A percentile compares a stretch with the other conserved stretches of the same genome.
Evolutionary conservation across 2,329 filamentous ascomycete species (phyloP).

Genomic region (Arachnomyces sp.): DNA sequence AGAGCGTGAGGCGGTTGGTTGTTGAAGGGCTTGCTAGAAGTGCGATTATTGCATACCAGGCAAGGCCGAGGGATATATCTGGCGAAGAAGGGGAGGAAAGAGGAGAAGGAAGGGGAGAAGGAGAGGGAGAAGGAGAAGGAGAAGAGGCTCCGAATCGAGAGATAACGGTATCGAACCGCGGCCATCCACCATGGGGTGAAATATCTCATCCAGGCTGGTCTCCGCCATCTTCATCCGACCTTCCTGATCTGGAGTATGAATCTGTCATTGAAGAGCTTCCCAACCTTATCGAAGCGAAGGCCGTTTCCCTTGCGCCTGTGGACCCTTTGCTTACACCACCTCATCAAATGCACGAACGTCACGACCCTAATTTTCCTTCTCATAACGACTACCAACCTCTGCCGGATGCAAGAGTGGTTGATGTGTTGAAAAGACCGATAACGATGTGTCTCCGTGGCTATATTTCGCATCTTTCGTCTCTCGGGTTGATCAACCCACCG

Average conservation of each 20-base stretch:
- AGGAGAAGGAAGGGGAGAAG: constrained; percentile 17
- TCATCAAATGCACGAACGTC: neutral
- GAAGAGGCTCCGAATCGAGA: constrained; percentile 8
- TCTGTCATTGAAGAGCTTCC: constrained; percentile 77
- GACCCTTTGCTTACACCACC: constrained; percentile 38
- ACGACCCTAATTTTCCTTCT: constrained; percentile 16
- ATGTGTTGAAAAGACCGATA: constrained; percentile 61
- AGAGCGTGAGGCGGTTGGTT: constrained; percentile 68
- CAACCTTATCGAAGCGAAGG: constrained; percentile 85
- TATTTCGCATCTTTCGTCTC: constrained; percentile 58
- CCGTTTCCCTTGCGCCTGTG: constrained; percentile 70
- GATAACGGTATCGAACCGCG: constrained; percentile 8
- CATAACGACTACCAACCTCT: constrained; percentile 29
- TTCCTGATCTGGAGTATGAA: constrained; percentile 75
- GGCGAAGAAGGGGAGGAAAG: constrained; percentile 29
- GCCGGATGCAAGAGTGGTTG: constrained; percentile 61
- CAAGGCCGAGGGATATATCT: constrained; percentile 56
- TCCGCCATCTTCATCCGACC: constrained; percentile 64
- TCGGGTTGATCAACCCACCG: constrained; percentile 55
- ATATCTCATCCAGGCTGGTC: constrained; percentile 86
- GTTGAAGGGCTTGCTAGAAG: constrained; percentile 65
- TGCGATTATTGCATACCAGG: constrained; percentile 72
- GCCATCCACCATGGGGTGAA: constrained; percentile 64
- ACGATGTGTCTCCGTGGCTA: constrained; percentile 75
- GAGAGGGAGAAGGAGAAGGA: constrained; percentile 7